Base-by-base conservation (phyloP, 768 basidiomycete species). In the Neoboletus brunneissimus region DNA sequence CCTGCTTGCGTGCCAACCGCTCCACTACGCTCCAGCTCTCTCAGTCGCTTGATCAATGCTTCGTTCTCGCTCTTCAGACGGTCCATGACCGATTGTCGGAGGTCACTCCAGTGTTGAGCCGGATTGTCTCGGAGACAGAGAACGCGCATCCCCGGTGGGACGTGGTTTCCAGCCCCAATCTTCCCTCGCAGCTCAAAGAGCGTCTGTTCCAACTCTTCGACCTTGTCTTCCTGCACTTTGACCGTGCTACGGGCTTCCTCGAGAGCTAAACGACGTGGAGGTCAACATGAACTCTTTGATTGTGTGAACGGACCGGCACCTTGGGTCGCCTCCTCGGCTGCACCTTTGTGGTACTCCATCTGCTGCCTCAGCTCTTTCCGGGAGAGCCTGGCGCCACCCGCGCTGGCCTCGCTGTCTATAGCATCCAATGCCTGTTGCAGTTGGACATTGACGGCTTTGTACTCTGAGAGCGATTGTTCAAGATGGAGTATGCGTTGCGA, bases 31-130 rank as follows among this genome's bases (percentile, higher is more conserved):
- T 88, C 88, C 5, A 91, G 72, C 15, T 83, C 84, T 61, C 75
- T 77, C 53, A 96, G 65, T 43, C 88, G 75, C 46, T 78, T 81
- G 58, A 96, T 72, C 20, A 98, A 74, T 2, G 90, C 93, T 44
- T 84, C 82, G 66, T 98, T 99, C 77, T 99, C 96, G 42, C 72
- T 75, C 71, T 81, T 85, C 34, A 98, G 75, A 22, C 87, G 76
- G 37, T 94, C 86, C 75, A 98, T 79, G 20, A 81, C 85, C 22
- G 81, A 86, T 59, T 86, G 81, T 47, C 94, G 79, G 29, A 91
- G 74, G 44, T 91, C 89, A 15, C 82, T 82, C 83, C 92, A 91
- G 60, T 86, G 77, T 61, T 86, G 80, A n/a, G 89, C 91, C 0
- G 95, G 95, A 63, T 94, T 95, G 44, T 88, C 85, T 9, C 72